These are phyloP conservation scores for Cicer bijugum DNA, from an alignment of 306 rosid species.

Conservation along the genomic window DNA sequence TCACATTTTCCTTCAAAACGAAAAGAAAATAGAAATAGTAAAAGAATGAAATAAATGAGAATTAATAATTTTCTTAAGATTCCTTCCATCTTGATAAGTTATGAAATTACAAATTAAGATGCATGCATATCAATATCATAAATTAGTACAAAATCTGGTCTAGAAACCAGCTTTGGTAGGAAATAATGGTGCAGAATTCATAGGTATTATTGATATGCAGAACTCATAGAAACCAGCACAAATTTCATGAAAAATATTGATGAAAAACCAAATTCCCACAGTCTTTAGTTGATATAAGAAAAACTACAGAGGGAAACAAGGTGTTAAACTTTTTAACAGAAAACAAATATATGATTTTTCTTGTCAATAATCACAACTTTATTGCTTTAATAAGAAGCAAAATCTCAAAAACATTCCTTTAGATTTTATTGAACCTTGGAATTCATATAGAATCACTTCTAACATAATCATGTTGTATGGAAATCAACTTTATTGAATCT, in stretches of 20 bases:
- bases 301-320: background rate
- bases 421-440: slow-evolving; percentile 18
- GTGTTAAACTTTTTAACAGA: slow-evolving; percentile 1
- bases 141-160: slow-evolving; percentile 27
- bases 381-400: slow-evolving; percentile 22
- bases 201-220: background rate
- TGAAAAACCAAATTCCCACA: background rate
- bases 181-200: slow-evolving; percentile 9
- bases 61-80: background rate
- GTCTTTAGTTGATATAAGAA: background rate
- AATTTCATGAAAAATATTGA: background rate
- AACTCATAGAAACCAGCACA: background rate
- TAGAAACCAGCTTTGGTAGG: slow-evolving; percentile 4
- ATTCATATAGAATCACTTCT: slow-evolving; percentile 39
- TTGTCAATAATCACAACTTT: slow-evolving; percentile 18
- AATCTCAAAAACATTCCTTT: slow-evolving; percentile 29
- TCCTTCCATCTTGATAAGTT: slow-evolving; percentile 20
- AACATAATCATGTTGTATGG: slow-evolving; percentile 10
- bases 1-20: slow-evolving; percentile 12
- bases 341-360: slow-evolving; percentile 12
- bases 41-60: slow-evolving; percentile 33
- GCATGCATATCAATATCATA: slow-evolving; percentile 21
- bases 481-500: slow-evolving; percentile 31
- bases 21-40: slow-evolving; percentile 29
- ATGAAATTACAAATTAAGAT: slow-evolving; percentile 1